phyloP scores from a whole-genome alignment of 148 eudicot genomes.

The Chenopodium formosanum region DNA sequence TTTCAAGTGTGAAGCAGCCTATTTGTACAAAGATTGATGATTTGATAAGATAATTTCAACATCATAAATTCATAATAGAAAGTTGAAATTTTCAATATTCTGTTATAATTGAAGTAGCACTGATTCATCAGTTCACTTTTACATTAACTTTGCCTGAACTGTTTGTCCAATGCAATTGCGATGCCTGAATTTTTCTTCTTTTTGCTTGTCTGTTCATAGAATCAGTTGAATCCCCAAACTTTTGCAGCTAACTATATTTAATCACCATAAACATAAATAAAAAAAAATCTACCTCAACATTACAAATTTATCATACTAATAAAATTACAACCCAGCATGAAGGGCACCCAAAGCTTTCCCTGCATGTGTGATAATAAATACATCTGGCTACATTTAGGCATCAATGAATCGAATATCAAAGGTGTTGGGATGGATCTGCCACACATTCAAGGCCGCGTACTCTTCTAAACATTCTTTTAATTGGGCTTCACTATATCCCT shows the following conservation, averaged over 20 bases:
- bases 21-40: no score
- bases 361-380: not conserved
- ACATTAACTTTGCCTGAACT: not conserved
- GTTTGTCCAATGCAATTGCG: not conserved
- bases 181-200: not conserved
- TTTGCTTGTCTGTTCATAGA: not conserved
- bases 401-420: constrained; percentile 91
- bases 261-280: not conserved
- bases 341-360: not conserved
- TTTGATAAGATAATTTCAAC: no score
- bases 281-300: not conserved
- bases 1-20: no score
- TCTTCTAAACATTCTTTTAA: constrained; percentile 93
- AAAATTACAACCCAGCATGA: constrained; percentile 10
- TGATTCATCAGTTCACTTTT: not conserved
- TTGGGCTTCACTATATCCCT: constrained; percentile 99
- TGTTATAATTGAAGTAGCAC: no score
- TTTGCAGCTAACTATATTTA: no score
- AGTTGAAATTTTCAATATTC: no score
- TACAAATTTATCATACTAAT: constrained; percentile 4
- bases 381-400: constrained; percentile 41
- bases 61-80: no score
- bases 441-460: constrained; percentile 92
- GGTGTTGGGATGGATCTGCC: constrained; percentile 98
- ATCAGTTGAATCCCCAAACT: not conserved